phyloP scores from a whole-genome alignment of 179 eudicot species.

The Heliamphora pulchella region DNA sequence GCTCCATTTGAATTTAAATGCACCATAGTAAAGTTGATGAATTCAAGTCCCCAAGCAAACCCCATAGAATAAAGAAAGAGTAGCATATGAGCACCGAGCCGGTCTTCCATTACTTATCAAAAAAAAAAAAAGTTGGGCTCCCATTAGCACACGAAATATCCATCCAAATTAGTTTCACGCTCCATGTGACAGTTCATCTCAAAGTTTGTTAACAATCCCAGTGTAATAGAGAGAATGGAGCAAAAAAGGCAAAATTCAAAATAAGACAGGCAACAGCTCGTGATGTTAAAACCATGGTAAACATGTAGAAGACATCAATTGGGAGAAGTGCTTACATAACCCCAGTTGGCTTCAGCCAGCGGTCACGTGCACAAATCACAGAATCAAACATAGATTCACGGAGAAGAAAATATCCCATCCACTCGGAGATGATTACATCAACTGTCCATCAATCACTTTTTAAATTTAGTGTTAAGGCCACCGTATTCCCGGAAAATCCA shows the following conservation, averaged over 20 bases:
- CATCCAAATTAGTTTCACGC: background rate
- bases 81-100: background rate
- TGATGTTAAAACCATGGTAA: background rate
- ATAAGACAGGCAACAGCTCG: background rate
- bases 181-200: background rate
- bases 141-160: background rate
- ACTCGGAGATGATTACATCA: slow-evolving; percentile 91
- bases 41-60: background rate
- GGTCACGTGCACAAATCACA: slow-evolving; percentile 91
- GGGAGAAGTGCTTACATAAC: slow-evolving; percentile 61
- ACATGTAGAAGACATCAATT: background rate
- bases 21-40: background rate
- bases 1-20: background rate
- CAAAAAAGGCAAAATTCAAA: background rate
- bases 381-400: slow-evolving; percentile 99
- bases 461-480: slow-evolving; percentile 10
- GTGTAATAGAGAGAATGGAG: background rate
- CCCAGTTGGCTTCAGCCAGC: slow-evolving; percentile 92
- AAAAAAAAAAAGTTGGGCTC: background rate
- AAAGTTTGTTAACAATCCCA: background rate
- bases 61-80: background rate
- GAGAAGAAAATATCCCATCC: slow-evolving; percentile 99
- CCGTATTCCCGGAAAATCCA: background rate
- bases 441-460: slow-evolving; percentile 43
- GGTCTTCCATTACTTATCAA: background rate